Base-by-base conservation (phyloP, 116 monocot species). In the Phalaenopsis hybrid region DNA sequence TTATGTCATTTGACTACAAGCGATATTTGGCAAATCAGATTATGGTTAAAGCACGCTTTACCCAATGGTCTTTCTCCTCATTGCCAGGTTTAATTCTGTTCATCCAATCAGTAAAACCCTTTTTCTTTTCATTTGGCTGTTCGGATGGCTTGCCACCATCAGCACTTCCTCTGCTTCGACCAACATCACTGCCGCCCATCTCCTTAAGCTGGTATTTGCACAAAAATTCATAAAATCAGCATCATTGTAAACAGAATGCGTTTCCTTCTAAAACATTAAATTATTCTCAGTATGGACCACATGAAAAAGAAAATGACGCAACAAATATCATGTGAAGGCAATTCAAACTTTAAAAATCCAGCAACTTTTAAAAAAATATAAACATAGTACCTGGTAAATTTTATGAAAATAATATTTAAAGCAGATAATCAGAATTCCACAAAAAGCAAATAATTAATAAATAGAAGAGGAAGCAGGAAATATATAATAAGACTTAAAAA, bases 61-160 rank as follows among this genome's bases (percentile, higher is more conserved):
- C 86, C 86, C 86, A 86, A 63, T 89, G 86, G 18, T 86, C 86
- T 82, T 86, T 89, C 59, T 89, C 89, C 80, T 86, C 86, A 77
- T 86, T 89, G 49, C 70, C 80, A 78, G 86, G 82, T 70, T 89
- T 89, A 48, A 89, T 84, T 43, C 84, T 77, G 70, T 84, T 89
- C 84, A 84, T 84, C 89, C 89, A 89, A 61, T 89, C 86, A 78
- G 77, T 50, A 44, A 87, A 87, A 58, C 79, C 81, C 77, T 86
- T 86, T 72, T 84, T 89, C 84, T 77, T 89, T 44, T 89, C 89
- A 80, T n/a, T 84, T 74, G 77, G 57, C 61, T 86, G 86, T 37
- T 89, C 89, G 74, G 84, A 80, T 28, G 70, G 63, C 70, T 86
- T 89, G 79, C 69, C 48, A 79, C 68, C 23, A 77, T 89, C 86